Conservation (phyloP, 2,329 filamentous ascomycete species). For the Xylaria polymorpha region DNA sequence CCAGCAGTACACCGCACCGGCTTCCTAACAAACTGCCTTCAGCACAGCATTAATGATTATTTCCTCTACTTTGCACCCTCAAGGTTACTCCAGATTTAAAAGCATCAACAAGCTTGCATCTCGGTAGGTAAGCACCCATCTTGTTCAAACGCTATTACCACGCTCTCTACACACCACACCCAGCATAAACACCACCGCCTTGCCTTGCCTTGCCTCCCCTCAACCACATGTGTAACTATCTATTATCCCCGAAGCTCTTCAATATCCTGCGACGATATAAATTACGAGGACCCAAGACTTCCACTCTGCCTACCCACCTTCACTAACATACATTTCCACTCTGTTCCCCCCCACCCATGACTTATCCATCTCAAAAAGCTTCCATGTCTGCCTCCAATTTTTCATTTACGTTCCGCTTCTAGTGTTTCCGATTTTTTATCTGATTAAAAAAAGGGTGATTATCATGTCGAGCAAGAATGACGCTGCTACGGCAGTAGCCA, state of each 20-base stretch:
- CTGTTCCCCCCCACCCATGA: not conserved
- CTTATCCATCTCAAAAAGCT: not conserved
- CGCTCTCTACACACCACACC: not conserved
- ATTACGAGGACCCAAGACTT: not conserved
- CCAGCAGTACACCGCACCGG: not conserved
- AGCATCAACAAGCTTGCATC: not conserved
- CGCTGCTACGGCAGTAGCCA: no score
- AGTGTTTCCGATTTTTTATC: not conserved
- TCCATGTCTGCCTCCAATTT: no score
- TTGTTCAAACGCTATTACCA: not conserved
- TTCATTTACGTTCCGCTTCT: not conserved
- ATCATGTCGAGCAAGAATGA: not conserved
- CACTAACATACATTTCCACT: not conserved
- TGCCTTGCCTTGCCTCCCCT: no score
- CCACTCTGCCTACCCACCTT: not conserved
- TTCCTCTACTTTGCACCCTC: not conserved
- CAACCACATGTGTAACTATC: not conserved
- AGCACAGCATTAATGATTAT: not conserved
- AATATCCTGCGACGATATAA: not conserved
- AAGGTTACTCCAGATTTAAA: not conserved
- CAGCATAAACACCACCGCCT: not conserved
- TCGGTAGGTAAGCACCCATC: not conserved
- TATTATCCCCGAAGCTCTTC: not conserved
- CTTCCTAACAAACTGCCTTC: not conserved
- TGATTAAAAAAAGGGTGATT: not conserved